These are phyloP conservation scores for Globomyces sp. DNA, from an alignment of 371 early-diverging fungal genomes.

Conservation along the genomic window DNA sequence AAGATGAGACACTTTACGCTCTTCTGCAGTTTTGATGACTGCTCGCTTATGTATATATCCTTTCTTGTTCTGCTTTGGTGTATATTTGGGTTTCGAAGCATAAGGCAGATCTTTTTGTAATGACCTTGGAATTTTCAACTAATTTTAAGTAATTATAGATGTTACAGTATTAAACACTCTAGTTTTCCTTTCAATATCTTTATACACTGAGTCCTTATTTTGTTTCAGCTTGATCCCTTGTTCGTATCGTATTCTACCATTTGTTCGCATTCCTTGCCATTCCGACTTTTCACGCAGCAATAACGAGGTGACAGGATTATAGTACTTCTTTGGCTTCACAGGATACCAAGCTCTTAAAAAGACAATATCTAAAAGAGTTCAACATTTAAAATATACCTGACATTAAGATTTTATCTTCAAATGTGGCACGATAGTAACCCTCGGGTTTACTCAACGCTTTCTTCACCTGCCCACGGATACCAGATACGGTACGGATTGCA, in stretches of 20 bases:
- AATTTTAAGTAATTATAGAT: not conserved
- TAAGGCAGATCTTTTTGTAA: constrained; percentile 87
- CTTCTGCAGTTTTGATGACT: constrained; percentile 86
- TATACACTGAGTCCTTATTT: constrained; percentile 81
- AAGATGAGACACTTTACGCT: constrained; percentile 76
- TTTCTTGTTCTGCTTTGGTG: constrained; percentile 37
- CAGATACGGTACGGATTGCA: constrained; percentile 92
- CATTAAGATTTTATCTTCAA: constrained; percentile 97
- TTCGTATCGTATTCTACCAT: constrained; percentile 86
- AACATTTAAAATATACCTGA: constrained; percentile 47
- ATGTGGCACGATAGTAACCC: constrained; percentile 98
- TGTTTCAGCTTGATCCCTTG: constrained; percentile 62
- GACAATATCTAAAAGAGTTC: constrained; percentile 78
- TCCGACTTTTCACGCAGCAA: constrained; percentile 54
- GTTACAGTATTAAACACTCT: constrained; percentile 72
- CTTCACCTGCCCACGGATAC: constrained; percentile 98
- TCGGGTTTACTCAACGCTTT: constrained; percentile 80
- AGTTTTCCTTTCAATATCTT: constrained; percentile 77
- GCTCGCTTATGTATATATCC: constrained; percentile 69
- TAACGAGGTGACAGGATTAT: constrained; percentile 92
- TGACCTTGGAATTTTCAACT: constrained; percentile 74
- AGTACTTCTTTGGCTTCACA: constrained; percentile 88
- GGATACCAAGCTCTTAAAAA: constrained; percentile 98
- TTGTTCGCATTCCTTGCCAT: constrained; percentile 91
- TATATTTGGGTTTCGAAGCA: constrained; percentile 81